Percentiles rank a stretch among this genome's conserved stretches.
phyloP scores from a whole-genome alignment of 1,139 yeast species.

The Candida neerlandica region DNA sequence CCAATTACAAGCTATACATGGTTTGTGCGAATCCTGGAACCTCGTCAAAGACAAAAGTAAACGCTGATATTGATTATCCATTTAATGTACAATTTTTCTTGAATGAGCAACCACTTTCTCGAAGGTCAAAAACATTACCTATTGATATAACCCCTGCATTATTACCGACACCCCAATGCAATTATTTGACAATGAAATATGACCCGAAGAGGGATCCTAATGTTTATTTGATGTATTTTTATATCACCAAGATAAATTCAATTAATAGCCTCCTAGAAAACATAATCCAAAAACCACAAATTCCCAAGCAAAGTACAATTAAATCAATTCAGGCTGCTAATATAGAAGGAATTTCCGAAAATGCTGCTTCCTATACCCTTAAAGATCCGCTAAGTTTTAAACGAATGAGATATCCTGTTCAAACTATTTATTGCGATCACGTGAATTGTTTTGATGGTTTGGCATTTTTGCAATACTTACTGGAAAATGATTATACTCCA shows the following conservation, averaged over 20 bases:
- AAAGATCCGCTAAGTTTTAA: conserved; percentile 67
- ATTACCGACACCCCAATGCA: conserved; percentile 33
- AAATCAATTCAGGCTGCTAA: conserved; percentile 43
- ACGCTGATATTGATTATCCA: conserved; percentile 57
- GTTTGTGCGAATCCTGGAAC: conserved; percentile 47
- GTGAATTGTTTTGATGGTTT: conserved; percentile 73
- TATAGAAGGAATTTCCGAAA: conserved; percentile 55
- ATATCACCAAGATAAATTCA: conserved; percentile 52
- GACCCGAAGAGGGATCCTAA: conserved; percentile 45
- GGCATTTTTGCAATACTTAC: conserved; percentile 59
- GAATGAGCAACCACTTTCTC: conserved; percentile 43
- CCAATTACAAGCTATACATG: conserved; percentile 39
- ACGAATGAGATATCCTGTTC: conserved; percentile 62
- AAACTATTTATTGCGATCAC: conserved; percentile 62
- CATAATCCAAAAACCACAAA: conserved; percentile 39
- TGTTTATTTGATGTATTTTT: conserved; percentile 50
- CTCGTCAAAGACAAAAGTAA: conserved; percentile 16
- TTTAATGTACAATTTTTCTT: conserved; percentile 57
- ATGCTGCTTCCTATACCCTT: conserved; percentile 47
- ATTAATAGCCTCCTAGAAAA: conserved; percentile 34
- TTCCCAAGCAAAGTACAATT: conserved; percentile 43
- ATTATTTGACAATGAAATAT: conserved; percentile 48
- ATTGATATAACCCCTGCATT: conserved; percentile 53
- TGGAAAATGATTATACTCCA: conserved; percentile 45
- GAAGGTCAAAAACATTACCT: conserved; percentile 59